These are phyloP conservation scores for Pseudoscleropodium purum DNA, from an alignment of 225 moss, liverwort and hornwort genomes.

Conservation along the genomic window DNA sequence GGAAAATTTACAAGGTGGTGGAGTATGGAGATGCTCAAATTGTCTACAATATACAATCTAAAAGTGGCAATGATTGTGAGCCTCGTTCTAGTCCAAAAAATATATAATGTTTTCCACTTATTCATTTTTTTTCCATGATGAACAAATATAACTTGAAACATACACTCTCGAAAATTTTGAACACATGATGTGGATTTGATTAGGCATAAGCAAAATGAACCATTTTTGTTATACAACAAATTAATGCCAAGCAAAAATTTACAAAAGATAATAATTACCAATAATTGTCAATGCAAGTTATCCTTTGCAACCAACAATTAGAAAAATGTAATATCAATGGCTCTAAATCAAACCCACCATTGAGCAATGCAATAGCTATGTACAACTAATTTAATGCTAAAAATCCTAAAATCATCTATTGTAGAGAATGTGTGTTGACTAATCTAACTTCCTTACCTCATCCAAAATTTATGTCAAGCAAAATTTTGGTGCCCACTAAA, in stretches of 20 bases:
- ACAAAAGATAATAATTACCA: not conserved
- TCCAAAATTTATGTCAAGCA: not conserved
- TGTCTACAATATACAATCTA: accelerated
- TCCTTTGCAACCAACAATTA: not conserved
- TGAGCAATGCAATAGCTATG: not conserved
- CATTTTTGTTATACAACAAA: not conserved
- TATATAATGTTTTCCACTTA: accelerated
- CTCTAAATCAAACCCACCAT: not conserved
- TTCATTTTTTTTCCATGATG: not conserved
- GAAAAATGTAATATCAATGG: not conserved
- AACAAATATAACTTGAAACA: not conserved
- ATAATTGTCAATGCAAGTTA: not conserved
- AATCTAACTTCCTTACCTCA: not conserved
- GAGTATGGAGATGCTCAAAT: not conserved
- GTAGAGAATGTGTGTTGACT: not conserved
- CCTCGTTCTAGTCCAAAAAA: accelerated
- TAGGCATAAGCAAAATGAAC: not conserved
- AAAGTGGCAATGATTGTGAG: accelerated
- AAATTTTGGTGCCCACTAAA: not conserved
- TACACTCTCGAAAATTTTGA: not conserved
- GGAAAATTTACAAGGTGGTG: accelerated
- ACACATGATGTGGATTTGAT: not conserved
- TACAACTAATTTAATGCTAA: not conserved
- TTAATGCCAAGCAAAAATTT: not conserved
- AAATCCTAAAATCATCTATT: not conserved